Base-by-base conservation (phyloP, 257 asterid species). In the Henckelia pumila region DNA sequence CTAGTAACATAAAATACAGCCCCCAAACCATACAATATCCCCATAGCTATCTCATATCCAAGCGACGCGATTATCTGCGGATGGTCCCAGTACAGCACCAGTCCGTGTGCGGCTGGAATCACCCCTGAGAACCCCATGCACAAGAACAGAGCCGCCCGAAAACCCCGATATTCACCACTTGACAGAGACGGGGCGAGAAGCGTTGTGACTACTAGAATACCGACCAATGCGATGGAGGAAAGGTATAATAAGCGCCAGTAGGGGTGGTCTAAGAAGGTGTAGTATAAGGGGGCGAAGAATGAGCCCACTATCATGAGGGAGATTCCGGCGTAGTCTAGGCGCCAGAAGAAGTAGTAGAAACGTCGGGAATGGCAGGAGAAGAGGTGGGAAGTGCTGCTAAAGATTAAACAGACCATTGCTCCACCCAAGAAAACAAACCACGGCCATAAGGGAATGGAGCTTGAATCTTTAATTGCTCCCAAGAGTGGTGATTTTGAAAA, bases 351-450 rank as follows among this genome's bases (percentile, higher is more conserved):
- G 80, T 52, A 75, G 79, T 78, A 81, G 81, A 76, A 93, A n/a
- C 82, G 86, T 28, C 52, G 77, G 29, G 98, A 93, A 69, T 88
- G 98, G 83, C 98, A 93, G 37, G 97, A 86, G 61, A 93, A 85
- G 56, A 89, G 85, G 68, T 93, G 98, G 77, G 97, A 88, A 4
- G 85, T 49, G 0, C 96, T 77, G 79, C 98, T 93, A 61, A 79
- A 84, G n/a, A 88, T 70, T 61, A 93, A 69, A 64, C 98, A 93
- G 25, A 82, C 14, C 90, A 88, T 93, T 9, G 97, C 93, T n/a
- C 98, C 98, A 20, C 59, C 82, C 22, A 93, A 72, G 89, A 89
- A 89, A 1, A 93, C 84, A 63, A 93, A 81, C 98, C 98, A 93
- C 11, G 98, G 98, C 97, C 97, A 93, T 61, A 71, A 66, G 4